phyloP scores from a whole-genome alignment of 2,329 filamentous ascomycete species.

The Apiospora sp. region DNA sequence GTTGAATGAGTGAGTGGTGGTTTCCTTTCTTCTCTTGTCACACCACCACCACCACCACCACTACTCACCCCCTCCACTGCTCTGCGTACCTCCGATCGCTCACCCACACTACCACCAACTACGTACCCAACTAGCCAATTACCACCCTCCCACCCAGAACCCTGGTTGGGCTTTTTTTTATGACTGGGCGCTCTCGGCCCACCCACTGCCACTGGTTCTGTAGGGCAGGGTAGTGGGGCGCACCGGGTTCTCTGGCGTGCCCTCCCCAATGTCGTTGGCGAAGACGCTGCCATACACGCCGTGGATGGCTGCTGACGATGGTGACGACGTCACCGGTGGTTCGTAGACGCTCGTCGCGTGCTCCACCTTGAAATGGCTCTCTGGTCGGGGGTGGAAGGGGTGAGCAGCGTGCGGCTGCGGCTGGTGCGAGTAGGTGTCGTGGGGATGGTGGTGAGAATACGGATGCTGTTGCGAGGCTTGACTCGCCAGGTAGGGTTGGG shows the following conservation, averaged over 20 bases:
- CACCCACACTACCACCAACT: neutral
- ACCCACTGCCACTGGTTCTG: slow-evolving; percentile 4
- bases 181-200: slow-evolving; percentile 12
- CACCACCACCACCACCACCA: slow-evolving; percentile 4
- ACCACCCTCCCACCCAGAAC: neutral
- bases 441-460: neutral
- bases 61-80: neutral
- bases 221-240: slow-evolving; percentile 23
- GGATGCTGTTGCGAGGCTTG: slow-evolving; percentile 14
- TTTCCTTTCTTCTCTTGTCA: neutral
- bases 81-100: neutral
- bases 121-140: neutral
- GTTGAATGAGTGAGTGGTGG: neutral
- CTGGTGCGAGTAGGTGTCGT: neutral
- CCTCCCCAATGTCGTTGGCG: slow-evolving; percentile 16
- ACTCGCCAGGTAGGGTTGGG: slow-evolving; percentile 3
- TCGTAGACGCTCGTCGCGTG: slow-evolving; percentile 21
- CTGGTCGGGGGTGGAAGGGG: neutral
- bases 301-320: neutral
- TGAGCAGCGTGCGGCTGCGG: neutral
- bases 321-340: slow-evolving; percentile 4
- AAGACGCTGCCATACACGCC: slow-evolving; percentile 18
- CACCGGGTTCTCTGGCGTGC: slow-evolving; percentile 15
- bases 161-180: neutral
- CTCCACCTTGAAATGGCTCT: slow-evolving; percentile 14